Evolutionary conservation across 2,329 filamentous ascomycete genomes (phyloP), one percentile per base, ranked within the genome.

Genomic region (Oidium heveae): DNA sequence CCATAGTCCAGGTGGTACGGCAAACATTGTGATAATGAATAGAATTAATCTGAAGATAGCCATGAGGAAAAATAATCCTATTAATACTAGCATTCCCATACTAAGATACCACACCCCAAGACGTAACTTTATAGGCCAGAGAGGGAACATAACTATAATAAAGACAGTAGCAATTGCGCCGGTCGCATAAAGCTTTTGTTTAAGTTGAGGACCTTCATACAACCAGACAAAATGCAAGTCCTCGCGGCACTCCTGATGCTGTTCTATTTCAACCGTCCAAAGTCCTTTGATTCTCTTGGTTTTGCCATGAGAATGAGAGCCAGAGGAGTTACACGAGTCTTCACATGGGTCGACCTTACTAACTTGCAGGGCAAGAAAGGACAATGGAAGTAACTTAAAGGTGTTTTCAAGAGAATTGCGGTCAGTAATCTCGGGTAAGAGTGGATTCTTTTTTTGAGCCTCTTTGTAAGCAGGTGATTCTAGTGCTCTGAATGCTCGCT

Each of bases 161-260:
- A 98, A 88, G 63, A 98, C 88, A 58, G 82, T 70, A 12, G 85
- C 71, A 49, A 98, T 74, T 3, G 88, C 88, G 55, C 88, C 82
- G 8, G 74, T 81, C 8, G 87, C 89, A 69, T 94, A 94, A 39
- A 94, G 74, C 72, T 94, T 91, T 70, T 85, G 84, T 75, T 87
- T 94, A 72, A 89, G 79, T 69, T 96, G 89, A 55, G 85, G 80
- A 18, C 89, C 89, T 65, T 98, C 91, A 68, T 88, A 96, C 55
- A 98, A 73, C 87, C 89, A 98, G 57, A 89, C 82, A 66, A 96
- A 98, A 72, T 98, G 89, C 74, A 91, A 80, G 41, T 89, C 84
- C 56, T 91, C 85, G 52, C 71, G 71, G 56, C 82, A 82, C 63
- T 96, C 89, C 68, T 98, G 91, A 69, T 98, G 89, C 63, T 89